Evolutionary conservation across 345 rosid genomes (phyloP), one percentile per base, ranked within the genome.

Genomic region (Salix dunnii): DNA sequence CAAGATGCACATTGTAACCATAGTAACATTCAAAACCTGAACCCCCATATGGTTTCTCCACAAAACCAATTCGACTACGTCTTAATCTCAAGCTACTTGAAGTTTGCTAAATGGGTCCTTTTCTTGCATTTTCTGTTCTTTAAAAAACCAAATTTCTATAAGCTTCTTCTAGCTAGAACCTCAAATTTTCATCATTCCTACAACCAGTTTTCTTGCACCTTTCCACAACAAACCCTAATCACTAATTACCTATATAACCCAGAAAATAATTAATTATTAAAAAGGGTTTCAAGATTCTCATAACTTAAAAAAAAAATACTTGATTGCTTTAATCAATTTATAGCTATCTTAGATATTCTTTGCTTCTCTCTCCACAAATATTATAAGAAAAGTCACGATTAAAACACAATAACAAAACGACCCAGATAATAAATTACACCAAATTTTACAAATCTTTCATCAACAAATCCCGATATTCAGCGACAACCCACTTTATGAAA

Each of bases 401-500:
- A 27, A 23, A 51, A 17, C 25, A 43, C 7, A 70, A 27, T 31
- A 33, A 7, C 12, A 30, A 74, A 17, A 48, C 58, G 11, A 60
- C 38, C 70, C n/a, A 61, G 42, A 25, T 43, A 46, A 72, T 23
- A 53, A 31, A 48, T 46, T 21, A 25, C 65, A 67, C 13, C 25
- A 72, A n/a, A 28, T 7, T 66, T 27, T 53, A 40, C 77, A 58
- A 67, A 49, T 28, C 46, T 43, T 13, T 40, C 4, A 42, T 18
- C 21, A 46, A 68, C 20, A 35, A 67, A 46, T 75, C 38, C 49
- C 67, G 38, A 40, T 53, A 67, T 67, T 21, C 36, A 43, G 43
- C 38, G 35, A 80, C 18, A 21, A 71, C 76, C 84, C 79, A 76
- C 71, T 35, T 73, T 63, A 20, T 46, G 20, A 77, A 80, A 75